Evolutionary conservation across 352 stramenopile genomes (phyloP).

Genomic region (Elongisporangium undulatum): DNA sequence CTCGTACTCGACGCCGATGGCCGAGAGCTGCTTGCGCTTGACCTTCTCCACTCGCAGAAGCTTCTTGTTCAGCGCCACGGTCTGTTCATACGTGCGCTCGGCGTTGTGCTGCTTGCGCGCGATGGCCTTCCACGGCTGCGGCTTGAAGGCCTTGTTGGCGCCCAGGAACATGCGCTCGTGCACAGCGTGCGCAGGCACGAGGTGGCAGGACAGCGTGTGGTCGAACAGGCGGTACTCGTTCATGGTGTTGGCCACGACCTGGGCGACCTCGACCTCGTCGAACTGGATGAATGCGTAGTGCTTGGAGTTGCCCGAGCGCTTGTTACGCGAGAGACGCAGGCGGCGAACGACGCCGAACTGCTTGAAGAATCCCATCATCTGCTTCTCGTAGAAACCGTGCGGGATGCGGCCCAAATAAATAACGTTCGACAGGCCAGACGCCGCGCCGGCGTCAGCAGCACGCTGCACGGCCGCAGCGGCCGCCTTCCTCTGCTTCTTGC

Average conservation of each 20-base stretch:
- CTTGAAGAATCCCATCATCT: conserved; percentile 94
- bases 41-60: conserved; percentile 71
- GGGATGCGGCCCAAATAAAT: conserved; percentile 97
- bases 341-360: conserved; percentile 94
- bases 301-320: conserved; percentile 92
- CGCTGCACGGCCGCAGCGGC: conserved; percentile 16
- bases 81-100: conserved; percentile 74
- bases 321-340: conserved; percentile 92
- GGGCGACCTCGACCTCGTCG: conserved; percentile 87
- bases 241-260: conserved; percentile 94
- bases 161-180: conserved; percentile 87
- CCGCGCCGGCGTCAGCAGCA: conserved; percentile 22
- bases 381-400: conserved; percentile 95
- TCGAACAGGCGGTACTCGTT: conserved; percentile 93
- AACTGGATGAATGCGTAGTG: conserved; percentile 98
- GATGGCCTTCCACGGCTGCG: conserved; percentile 58
- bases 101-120: conserved; percentile 79
- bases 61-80: conserved; percentile 57
- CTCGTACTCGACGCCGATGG: conserved; percentile 84
- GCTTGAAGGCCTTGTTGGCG: conserved; percentile 81
- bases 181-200: conserved; percentile 85
- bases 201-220: conserved; percentile 92
- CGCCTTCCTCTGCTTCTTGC: conserved; percentile 41
- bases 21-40: conserved; percentile 72
- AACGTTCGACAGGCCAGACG: conserved; percentile 64